Base-by-base conservation (phyloP, 768 basidiomycete genomes). In the Daedaleopsis nitida region DNA sequence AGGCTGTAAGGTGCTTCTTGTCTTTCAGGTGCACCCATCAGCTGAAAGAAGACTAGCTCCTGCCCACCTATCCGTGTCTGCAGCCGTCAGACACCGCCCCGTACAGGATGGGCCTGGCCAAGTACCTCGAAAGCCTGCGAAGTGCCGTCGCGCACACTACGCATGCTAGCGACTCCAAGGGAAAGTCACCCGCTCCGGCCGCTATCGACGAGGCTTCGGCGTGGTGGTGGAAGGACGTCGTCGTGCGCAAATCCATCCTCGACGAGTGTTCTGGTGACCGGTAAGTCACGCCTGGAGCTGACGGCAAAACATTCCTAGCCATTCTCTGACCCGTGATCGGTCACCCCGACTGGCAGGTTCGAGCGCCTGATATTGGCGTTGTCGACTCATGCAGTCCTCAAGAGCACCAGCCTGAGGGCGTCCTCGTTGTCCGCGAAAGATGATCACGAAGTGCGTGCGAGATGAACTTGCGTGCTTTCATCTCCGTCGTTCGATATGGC, bases 211-310 rank as follows among this genome's bases (percentile, higher is more conserved):
- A 53, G 23, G 17, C 39, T 9, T 12, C 54, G 14, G 73, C 73
- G 3, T 79, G 75, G 79, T 85, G 84, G 84, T 86, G 85, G 85
- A 82, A 77, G 68, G 81, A 83, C 53, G 77, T 84, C 3, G 74
- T 83, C 5, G 82, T 84, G 4, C 76, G 84, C 32, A 85, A 81
- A 65, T 84, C 84, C 9, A 64, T 85, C 24, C 66, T 85, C 27
- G 84, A 85, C 59, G 83, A 85, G 63, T 85, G 82, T 64, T 66
- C 73, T 24, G 83, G 84, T 23, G 80, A 80, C 57, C 77, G 77
- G 83, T 84, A 52, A 48, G 74, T 62, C 8, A 39, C 39, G 49
- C 37, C 24, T 2, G 23, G n/a, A n/a, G n/a, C n/a, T n/a, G n/a
- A n/a, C 27, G 27, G 27, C 27, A 32, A 7, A 32, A 32, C 27